Evolutionary conservation across 805 yeast genomes (phyloP).

Genomic region (Kluyveromyces dobzhanskii): DNA sequence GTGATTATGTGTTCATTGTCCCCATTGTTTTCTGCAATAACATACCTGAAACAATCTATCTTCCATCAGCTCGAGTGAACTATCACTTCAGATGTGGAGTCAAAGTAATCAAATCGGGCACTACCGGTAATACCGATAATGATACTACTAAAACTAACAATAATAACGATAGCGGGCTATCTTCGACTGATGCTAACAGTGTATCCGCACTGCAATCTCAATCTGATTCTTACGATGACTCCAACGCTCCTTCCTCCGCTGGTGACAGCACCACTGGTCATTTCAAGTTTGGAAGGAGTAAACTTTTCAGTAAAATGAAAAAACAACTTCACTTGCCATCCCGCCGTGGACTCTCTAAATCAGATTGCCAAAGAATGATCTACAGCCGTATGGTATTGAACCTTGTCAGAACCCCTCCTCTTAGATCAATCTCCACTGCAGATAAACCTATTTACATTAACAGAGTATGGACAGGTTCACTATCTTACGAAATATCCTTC

Average conservation of each 20-base stretch:
- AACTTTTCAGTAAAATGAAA: slow-evolving; percentile 21
- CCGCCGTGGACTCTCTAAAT: neutral
- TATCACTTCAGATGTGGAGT: slow-evolving; percentile 16
- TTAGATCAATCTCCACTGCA: slow-evolving; percentile 30
- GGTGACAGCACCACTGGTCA: slow-evolving; percentile 3
- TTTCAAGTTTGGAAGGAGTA: slow-evolving; percentile 5
- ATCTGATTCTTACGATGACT: slow-evolving; percentile 5
- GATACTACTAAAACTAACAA: neutral
- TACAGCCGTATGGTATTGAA: slow-evolving; percentile 28
- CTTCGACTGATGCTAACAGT: neutral
- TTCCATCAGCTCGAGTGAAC: slow-evolving; percentile 29
- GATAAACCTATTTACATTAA: slow-evolving; percentile 74
- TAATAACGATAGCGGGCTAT: neutral
- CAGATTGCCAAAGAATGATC: slow-evolving; percentile 9
- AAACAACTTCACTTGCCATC: slow-evolving; percentile 15
- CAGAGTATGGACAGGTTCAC: slow-evolving; percentile 62
- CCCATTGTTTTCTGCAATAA: slow-evolving; percentile 55
- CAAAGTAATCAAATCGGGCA: slow-evolving; percentile 7
- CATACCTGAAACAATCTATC: slow-evolving; percentile 48
- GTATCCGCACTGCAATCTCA: neutral
- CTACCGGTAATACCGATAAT: neutral
- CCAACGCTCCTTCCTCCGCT: slow-evolving; percentile 3
- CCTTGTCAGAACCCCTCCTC: slow-evolving; percentile 36
- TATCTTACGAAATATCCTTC: slow-evolving; percentile 63
- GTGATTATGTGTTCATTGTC: slow-evolving; percentile 59